phyloP scores from a whole-genome alignment of 2,329 filamentous ascomycete species.

The Fusarium devonianum region DNA sequence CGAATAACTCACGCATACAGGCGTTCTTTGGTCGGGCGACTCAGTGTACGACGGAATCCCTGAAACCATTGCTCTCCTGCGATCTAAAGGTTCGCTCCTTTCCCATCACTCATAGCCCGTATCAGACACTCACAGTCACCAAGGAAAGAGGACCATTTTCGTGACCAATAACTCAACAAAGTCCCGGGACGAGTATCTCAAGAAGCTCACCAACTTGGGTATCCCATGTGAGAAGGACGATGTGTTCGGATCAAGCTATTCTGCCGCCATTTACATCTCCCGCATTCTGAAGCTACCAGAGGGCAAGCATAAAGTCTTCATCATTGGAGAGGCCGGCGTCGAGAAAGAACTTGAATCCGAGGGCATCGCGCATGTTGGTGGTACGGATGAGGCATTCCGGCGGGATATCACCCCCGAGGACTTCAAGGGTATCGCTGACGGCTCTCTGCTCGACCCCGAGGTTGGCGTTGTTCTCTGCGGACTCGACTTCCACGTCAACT shows the following conservation, averaged over 20 bases:
- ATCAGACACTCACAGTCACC: conserved; percentile 9
- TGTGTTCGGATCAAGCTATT: conserved; percentile 96
- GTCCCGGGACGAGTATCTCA: conserved; percentile 88
- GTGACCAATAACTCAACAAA: conserved; percentile 99
- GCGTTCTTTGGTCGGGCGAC: conserved; percentile 96
- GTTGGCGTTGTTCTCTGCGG: conserved; percentile 90
- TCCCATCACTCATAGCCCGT: not conserved
- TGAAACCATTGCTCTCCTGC: conserved; percentile 84
- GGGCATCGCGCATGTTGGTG: conserved; percentile 80
- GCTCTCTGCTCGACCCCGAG: conserved; percentile 80
- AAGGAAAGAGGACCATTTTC: conserved; percentile 91
- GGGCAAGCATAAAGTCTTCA: conserved; percentile 90
- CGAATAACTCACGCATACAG: conserved; percentile 53
- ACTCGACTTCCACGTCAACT: conserved; percentile 94
- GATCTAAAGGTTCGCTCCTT: conserved; percentile 72
- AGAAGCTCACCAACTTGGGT: conserved; percentile 83
- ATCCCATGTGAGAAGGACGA: conserved; percentile 86
- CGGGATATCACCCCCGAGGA: conserved; percentile 83
- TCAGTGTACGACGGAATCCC: conserved; percentile 85
- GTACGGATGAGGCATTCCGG: conserved; percentile 79
- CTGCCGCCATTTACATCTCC: conserved; percentile 92
- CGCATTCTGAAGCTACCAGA: conserved; percentile 83
- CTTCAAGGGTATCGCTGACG: conserved; percentile 78
- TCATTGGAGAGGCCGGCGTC: conserved; percentile 89
- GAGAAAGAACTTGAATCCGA: conserved; percentile 87